phyloP scores from a whole-genome alignment of 495 filamentous ascomycete species.

The Penicillium fimorum region DNA sequence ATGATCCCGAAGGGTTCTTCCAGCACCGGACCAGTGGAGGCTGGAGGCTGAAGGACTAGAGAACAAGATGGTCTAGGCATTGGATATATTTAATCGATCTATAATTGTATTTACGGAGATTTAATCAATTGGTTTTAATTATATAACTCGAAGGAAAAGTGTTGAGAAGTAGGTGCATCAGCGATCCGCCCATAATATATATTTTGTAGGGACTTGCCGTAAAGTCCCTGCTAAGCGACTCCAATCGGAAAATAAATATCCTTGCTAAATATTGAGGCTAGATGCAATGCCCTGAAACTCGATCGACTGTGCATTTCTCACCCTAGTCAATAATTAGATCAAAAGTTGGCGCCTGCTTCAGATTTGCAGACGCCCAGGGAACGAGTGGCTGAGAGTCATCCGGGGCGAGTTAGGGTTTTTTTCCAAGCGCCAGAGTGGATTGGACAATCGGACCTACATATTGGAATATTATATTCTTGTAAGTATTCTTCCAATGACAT shows the following conservation, averaged over 20 bases:
- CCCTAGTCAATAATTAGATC: not conserved
- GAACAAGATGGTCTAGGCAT: not conserved
- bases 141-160: not conserved
- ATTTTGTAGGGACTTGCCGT: not conserved
- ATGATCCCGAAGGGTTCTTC: constrained; percentile 59
- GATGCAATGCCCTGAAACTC: constrained; percentile 21
- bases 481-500: not conserved
- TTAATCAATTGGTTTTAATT: constrained; percentile 2
- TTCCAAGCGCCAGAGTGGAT: constrained; percentile 37
- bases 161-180: constrained; percentile 4
- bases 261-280: not conserved
- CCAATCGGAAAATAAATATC: constrained; percentile 5
- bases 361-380: constrained; percentile 17
- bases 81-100: not conserved
- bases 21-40: constrained; percentile 57
- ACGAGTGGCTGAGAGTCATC: constrained; percentile 32
- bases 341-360: constrained; percentile 29
- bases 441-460: constrained; percentile 1
- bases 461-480: not conserved
- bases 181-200: constrained; percentile 1
- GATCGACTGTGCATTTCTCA: constrained; percentile 16
- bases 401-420: constrained; percentile 17
- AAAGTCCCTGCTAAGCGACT: not conserved
- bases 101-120: constrained; percentile 2
- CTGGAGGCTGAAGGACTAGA: constrained; percentile 34